Conservation (phyloP, 2,329 filamentous ascomycete species). For the Drechslerella dactyloides region DNA sequence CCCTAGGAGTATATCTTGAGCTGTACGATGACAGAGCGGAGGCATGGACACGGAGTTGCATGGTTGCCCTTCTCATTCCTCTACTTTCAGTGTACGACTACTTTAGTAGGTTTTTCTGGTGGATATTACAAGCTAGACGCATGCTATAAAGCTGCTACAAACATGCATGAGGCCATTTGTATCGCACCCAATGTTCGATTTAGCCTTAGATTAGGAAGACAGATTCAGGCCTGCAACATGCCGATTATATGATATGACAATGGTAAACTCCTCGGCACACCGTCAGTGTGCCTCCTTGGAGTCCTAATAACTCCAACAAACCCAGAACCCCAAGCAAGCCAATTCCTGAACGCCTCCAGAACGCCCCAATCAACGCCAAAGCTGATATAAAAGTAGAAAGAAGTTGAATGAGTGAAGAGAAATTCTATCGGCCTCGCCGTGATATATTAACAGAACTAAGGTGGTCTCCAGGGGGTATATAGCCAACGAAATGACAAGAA, state of each 20-base stretch:
- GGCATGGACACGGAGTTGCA: conserved; percentile 22
- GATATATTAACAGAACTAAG: conserved; percentile 10
- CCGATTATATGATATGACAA: too few species aligned
- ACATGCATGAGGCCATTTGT: too few species aligned
- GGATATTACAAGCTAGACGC: not conserved
- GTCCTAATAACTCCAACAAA: conserved; percentile 1
- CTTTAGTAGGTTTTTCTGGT: not conserved
- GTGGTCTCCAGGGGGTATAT: not conserved
- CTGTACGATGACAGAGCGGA: conserved; percentile 5
- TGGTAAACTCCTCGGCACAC: too few species aligned
- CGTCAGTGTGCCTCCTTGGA: too few species aligned
- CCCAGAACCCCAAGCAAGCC: not conserved
- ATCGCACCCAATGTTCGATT: too few species aligned
- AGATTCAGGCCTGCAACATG: too few species aligned
- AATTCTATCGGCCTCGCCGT: conserved; percentile 10
- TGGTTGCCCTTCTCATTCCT: not conserved
- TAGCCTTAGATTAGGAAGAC: too few species aligned
- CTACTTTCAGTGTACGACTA: not conserved
- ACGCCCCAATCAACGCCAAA: conserved; percentile 34
- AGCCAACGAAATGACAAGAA: not conserved
- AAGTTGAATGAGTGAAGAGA: not conserved
- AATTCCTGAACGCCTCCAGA: conserved; percentile 32
- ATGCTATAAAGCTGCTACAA: too few species aligned
- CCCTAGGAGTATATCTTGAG: conserved; percentile 12
- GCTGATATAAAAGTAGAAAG: conserved; percentile 7